Evolutionary conservation across 139 green algal species (phyloP).

Genomic region (Tetradesmus obliquus): DNA sequence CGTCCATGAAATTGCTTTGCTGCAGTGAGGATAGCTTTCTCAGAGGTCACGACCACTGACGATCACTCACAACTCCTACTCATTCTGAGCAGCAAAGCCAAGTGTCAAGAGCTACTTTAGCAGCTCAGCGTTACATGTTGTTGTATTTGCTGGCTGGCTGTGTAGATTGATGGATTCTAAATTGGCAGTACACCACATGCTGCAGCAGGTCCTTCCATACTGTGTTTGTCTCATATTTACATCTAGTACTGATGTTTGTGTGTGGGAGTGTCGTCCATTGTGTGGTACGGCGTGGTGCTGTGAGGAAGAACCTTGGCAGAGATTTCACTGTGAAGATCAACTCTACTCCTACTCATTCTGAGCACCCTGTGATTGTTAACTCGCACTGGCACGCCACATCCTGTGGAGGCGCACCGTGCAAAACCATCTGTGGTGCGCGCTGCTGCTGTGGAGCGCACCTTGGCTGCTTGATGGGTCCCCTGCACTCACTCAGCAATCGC

Average conservation of each 20-base stretch:
- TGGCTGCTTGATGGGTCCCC: too few species aligned
- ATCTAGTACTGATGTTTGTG: neutral
- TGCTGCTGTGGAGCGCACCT: neutral
- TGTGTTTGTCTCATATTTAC: too few species aligned
- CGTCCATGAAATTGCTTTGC: neutral
- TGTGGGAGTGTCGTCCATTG: neutral
- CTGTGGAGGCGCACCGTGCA: neutral
- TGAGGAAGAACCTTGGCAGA: slow-evolving; percentile 43
- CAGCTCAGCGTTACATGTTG: too few species aligned
- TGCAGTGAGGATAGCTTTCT: slow-evolving; percentile 24
- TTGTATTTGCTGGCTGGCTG: too few species aligned
- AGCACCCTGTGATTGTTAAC: slow-evolving; percentile 21
- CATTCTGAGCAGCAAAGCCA: slow-evolving; percentile 55
- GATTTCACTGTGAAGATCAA: slow-evolving; percentile 18
- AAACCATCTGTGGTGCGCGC: too few species aligned
- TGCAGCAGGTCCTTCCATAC: too few species aligned
- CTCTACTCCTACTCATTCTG: slow-evolving; percentile 57
- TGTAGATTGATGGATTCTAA: too few species aligned
- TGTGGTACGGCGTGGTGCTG: slow-evolving; percentile 14
- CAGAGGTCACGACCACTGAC: slow-evolving; percentile 23
- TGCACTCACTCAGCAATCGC: too few species aligned
- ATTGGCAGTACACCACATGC: too few species aligned
- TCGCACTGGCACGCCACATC: neutral
- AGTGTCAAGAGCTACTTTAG: too few species aligned
- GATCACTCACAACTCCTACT: slow-evolving; percentile 58